These are phyloP conservation scores for Datisca glomerata DNA, from an alignment of 306 rosid species.

Conservation along the genomic window DNA sequence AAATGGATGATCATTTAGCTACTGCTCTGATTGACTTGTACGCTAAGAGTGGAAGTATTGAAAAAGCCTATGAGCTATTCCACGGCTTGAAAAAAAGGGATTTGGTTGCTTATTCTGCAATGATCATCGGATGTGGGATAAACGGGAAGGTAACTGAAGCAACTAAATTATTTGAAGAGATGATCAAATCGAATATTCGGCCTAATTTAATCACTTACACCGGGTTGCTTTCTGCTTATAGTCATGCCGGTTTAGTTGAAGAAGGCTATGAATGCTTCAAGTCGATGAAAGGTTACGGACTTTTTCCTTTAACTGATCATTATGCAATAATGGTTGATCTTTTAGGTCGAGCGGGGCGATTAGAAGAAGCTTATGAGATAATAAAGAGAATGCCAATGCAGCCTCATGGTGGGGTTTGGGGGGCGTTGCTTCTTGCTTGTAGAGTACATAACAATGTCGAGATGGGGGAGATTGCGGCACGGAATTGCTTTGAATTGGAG, in stretches of 20 bases:
- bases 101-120: slow-evolving; percentile 68
- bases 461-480: slow-evolving; percentile 10
- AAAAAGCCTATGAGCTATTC: slow-evolving; percentile 48
- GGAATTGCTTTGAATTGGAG: slow-evolving; percentile 5
- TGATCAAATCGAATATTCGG: slow-evolving; percentile 29
- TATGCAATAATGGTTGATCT: slow-evolving; percentile 12
- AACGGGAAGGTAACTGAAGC: slow-evolving; percentile 53
- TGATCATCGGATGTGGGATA: slow-evolving; percentile 73
- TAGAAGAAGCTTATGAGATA: slow-evolving; percentile 10
- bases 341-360: slow-evolving; percentile 12
- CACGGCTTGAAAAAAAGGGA: slow-evolving; percentile 40
- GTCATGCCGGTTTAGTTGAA: slow-evolving; percentile 57
- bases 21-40: slow-evolving; percentile 63
- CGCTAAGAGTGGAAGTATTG: slow-evolving; percentile 62
- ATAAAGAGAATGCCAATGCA: slow-evolving; percentile 5
- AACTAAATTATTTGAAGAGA: slow-evolving; percentile 40
- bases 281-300: slow-evolving; percentile 11
- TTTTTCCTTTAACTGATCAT: slow-evolving; percentile 9
- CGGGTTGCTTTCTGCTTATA: slow-evolving; percentile 59
- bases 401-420: slow-evolving; percentile 14
- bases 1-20: slow-evolving; percentile 63
- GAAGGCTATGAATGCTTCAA: slow-evolving; percentile 51
- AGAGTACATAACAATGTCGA: slow-evolving; percentile 13
- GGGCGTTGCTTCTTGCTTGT: slow-evolving; percentile 12
- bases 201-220: slow-evolving; percentile 53